A percentile compares a stretch with the other conserved stretches of the same genome.
phyloP scores from a whole-genome alignment of 1,284 basidiomycete species.

The Austroboletus novae-zelandiae region DNA sequence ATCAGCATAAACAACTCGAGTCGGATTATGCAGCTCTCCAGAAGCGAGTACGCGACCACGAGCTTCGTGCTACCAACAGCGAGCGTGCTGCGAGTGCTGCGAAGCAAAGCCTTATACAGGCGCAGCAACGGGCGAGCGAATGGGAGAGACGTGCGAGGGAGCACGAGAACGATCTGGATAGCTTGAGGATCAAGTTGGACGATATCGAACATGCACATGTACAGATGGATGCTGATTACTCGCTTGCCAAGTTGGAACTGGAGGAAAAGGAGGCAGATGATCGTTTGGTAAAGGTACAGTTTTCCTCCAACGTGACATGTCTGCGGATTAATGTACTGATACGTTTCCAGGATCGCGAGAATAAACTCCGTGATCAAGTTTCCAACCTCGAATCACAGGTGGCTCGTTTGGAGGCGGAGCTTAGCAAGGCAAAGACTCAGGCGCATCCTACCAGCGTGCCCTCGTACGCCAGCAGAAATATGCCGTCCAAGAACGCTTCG shows the following conservation, averaged over 20 bases:
- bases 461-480: slow-evolving; percentile 33
- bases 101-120: slow-evolving; percentile 63
- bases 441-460: slow-evolving; percentile 18
- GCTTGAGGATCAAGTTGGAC: slow-evolving; percentile 57
- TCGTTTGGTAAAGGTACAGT: slow-evolving; percentile 58
- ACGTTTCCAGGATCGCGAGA: slow-evolving; percentile 63
- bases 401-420: slow-evolving; percentile 55
- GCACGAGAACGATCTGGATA: slow-evolving; percentile 59
- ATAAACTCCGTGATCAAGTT: slow-evolving; percentile 64
- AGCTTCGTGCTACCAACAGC: slow-evolving; percentile 54
- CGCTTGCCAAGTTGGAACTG: slow-evolving; percentile 62
- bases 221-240: slow-evolving; percentile 69
- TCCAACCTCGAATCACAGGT: slow-evolving; percentile 61
- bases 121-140: slow-evolving; percentile 71
- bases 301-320: background rate
- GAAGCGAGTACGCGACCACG: slow-evolving; percentile 70
- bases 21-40: slow-evolving; percentile 64
- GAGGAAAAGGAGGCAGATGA: slow-evolving; percentile 72
- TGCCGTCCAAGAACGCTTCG: slow-evolving; percentile 31
- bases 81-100: slow-evolving; percentile 58
- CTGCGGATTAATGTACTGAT: slow-evolving; percentile 9
- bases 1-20: slow-evolving; percentile 64
- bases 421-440: slow-evolving; percentile 50
- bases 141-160: slow-evolving; percentile 79
- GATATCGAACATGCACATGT: slow-evolving; percentile 59